Evolutionary conservation across 192 early-diverging fungal species (phyloP).

Genomic region (Entophlyctis luteolus): DNA sequence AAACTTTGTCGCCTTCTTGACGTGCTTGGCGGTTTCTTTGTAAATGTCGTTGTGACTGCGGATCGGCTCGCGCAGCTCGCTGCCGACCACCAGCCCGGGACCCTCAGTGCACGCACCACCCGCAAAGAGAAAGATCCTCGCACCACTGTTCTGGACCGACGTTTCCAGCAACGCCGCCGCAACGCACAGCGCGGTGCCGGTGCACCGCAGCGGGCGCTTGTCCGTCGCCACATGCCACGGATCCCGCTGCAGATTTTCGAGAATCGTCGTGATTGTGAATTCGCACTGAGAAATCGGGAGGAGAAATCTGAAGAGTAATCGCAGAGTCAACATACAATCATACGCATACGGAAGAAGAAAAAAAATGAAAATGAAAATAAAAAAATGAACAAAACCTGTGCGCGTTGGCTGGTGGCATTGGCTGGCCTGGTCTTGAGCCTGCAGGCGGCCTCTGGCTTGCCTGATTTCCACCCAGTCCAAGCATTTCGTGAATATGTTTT

Average conservation of each 20-base stretch:
- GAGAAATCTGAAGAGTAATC: constrained; percentile 77
- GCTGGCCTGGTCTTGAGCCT: constrained; percentile 26
- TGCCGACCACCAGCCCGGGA: constrained; percentile 90
- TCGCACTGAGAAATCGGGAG: constrained; percentile 92
- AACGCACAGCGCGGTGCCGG: constrained; percentile 90
- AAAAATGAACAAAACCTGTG: constrained; percentile 41
- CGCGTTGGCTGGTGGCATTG: constrained; percentile 44
- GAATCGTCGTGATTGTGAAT: constrained; percentile 87
- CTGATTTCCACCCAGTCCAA: constrained; percentile 65
- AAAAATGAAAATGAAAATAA: background rate
- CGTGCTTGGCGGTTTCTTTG: constrained; percentile 87
- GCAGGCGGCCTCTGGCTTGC: background rate
- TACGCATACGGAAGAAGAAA: background rate
- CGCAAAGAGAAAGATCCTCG: constrained; percentile 86
- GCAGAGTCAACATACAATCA: background rate
- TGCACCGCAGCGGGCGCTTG: constrained; percentile 87
- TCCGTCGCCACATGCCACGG: constrained; percentile 92
- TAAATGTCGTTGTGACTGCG: constrained; percentile 98
- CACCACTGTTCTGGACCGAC: constrained; percentile 86
- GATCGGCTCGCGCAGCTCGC: constrained; percentile 87
- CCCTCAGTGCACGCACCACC: constrained; percentile 93
- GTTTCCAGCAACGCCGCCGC: constrained; percentile 89
- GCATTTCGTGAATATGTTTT: constrained; percentile 97
- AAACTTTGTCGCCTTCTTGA: constrained; percentile 92
- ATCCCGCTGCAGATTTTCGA: constrained; percentile 96